Evolutionary conservation across 2,329 filamentous ascomycete genomes (phyloP).

Genomic region (Endothia cerciana): DNA sequence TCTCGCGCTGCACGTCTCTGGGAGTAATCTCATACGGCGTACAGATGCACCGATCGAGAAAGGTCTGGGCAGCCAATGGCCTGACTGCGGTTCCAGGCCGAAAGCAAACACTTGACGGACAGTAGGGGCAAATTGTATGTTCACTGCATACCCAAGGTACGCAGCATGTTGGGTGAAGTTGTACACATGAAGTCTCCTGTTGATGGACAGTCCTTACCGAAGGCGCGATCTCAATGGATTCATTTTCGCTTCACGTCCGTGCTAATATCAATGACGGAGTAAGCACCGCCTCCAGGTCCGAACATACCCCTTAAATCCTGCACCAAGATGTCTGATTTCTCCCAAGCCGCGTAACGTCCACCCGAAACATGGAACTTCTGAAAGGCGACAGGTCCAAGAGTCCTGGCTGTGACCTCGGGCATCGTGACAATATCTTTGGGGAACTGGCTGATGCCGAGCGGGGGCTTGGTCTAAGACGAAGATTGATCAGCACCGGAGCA

Average conservation of each 20-base stretch:
- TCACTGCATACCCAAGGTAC: background rate
- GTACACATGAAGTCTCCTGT: background rate
- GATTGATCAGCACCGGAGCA: background rate
- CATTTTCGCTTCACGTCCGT: background rate
- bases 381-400: slow-evolving; percentile 63
- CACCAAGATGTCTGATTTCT: slow-evolving; percentile 59
- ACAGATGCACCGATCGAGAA: background rate
- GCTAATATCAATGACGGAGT: slow-evolving; percentile 34
- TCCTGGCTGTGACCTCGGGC: slow-evolving; percentile 59
- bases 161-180: background rate
- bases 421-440: slow-evolving; percentile 60
- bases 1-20: background rate
- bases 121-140: background rate
- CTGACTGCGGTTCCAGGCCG: background rate
- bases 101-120: background rate
- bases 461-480: slow-evolving; percentile 33
- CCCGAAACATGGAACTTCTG: slow-evolving; percentile 54
- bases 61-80: background rate
- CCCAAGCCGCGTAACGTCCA: slow-evolving; percentile 65
- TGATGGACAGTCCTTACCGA: background rate
- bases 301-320: slow-evolving; percentile 63
- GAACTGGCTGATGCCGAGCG: slow-evolving; percentile 40
- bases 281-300: slow-evolving; percentile 49
- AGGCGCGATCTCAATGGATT: background rate
- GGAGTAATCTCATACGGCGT: background rate